Base-by-base conservation (phyloP, 345 rosid genomes). In the Hevea brasiliensis region DNA sequence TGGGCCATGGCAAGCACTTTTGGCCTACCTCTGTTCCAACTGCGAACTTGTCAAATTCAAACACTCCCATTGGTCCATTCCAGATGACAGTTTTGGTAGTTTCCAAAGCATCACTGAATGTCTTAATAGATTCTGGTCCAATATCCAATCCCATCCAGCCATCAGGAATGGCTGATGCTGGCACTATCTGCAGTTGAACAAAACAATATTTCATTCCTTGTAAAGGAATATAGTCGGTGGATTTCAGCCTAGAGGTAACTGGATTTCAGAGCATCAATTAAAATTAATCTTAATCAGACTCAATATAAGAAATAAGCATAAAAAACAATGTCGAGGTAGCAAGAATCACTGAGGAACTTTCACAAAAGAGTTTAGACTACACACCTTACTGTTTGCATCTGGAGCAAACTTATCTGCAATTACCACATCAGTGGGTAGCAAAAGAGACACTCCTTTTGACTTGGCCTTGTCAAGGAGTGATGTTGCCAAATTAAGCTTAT, bases 11-110 rank as follows among this genome's bases (percentile, higher is more conserved):
- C 12, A 37, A 29, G 40, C 60, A 23, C 21, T 53, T 29, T 13
- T 47, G 2, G 29, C 55, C 53, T 79, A 79, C 82, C 82, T 75
- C 82, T 61, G 97, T 94, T 79, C 98, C 98, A 76, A 72, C 79
- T 1, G 97, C 97, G 66, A 94, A 94, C 84, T 94, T 89, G 0
- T 87, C 92, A 74, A 86, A 94, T 74, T 94, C 98, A 72, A 94
- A 94, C 80, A 90, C 98, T 75, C 97, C 98, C 98, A 94, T 94
- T 17, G 98, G 98, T 77, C 98, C 97, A 35, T 92, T 94, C 98
- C 98, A 94, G 87, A 94, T 94, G 67, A 94, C 82, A 54, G 98
- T 94, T 78, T 94, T 64, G 82, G 96, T 90, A 37, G 94, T 85
- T 68, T 83, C 98, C 77, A 94, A 67, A 62, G 91, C 94, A 0